A percentile compares a stretch with the other conserved stretches of the same genome.
Evolutionary conservation across 768 basidiomycete genomes (phyloP).

Genomic region (Boletus pseudo-olivaceus): DNA sequence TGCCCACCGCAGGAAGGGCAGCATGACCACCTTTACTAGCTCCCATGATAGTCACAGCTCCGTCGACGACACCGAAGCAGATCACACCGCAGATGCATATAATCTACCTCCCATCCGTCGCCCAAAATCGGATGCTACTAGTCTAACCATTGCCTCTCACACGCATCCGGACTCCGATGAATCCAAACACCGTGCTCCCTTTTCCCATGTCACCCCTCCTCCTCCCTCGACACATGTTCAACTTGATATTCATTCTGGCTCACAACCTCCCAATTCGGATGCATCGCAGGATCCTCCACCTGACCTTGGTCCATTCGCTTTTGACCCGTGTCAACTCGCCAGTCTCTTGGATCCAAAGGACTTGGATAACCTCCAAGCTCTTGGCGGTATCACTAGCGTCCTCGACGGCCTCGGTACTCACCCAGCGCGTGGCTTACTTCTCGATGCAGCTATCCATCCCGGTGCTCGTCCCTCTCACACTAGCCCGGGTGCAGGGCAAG

Average conservation of each 20-base stretch:
- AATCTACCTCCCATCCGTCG: slow-evolving; percentile 33
- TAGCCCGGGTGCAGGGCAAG: slow-evolving; percentile 28
- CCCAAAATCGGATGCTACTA: slow-evolving; percentile 33
- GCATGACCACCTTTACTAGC: slow-evolving; percentile 53
- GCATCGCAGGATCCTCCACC: slow-evolving; percentile 38
- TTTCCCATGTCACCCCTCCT: slow-evolving; percentile 5
- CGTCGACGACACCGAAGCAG: slow-evolving; percentile 49
- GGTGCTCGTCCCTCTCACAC: slow-evolving; percentile 7
- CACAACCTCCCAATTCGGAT: slow-evolving; percentile 20
- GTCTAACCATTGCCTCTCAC: slow-evolving; percentile 34
- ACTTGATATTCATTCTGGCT: slow-evolving; percentile 20
- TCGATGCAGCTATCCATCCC: not conserved
- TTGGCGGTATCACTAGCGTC: slow-evolving; percentile 71
- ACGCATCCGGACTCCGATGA: slow-evolving; percentile 39
- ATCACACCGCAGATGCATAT: slow-evolving; percentile 32
- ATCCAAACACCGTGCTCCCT: slow-evolving; percentile 14
- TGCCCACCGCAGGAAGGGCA: slow-evolving; percentile 52
- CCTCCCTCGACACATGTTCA: slow-evolving; percentile 23
- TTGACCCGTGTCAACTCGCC: slow-evolving; percentile 74
- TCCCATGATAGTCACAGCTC: slow-evolving; percentile 35
- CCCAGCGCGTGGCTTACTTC: slow-evolving; percentile 41
- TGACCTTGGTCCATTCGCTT: slow-evolving; percentile 69
- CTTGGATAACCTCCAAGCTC: slow-evolving; percentile 53
- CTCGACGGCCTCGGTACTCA: slow-evolving; percentile 74
- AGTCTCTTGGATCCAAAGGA: slow-evolving; percentile 89